These are phyloP conservation scores for Diaporthe amygdali DNA, from an alignment of 2,329 filamentous ascomycete species.

Conservation along the genomic window DNA sequence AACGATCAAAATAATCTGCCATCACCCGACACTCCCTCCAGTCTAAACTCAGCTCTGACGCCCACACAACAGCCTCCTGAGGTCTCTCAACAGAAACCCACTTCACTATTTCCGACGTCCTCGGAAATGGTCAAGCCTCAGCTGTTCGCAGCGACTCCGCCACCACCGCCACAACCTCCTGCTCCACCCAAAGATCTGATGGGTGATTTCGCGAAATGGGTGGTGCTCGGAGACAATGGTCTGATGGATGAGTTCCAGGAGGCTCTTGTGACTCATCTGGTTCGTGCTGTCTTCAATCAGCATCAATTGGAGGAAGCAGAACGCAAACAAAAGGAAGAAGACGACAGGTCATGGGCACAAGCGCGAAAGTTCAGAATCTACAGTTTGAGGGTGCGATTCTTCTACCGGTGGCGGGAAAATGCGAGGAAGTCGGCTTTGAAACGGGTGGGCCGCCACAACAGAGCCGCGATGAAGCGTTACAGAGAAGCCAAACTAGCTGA, in stretches of 20 bases:
- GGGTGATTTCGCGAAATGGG: slow-evolving; percentile 59
- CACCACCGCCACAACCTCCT: background rate
- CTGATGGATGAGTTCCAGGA: slow-evolving; percentile 56
- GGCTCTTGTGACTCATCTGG: slow-evolving; percentile 49
- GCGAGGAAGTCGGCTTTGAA: slow-evolving; percentile 54
- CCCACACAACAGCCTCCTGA: background rate
- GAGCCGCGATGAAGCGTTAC: slow-evolving; percentile 55
- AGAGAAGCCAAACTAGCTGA: slow-evolving; percentile 41
- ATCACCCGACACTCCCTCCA: background rate
- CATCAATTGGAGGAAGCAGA: slow-evolving; percentile 48
- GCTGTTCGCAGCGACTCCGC: slow-evolving; percentile 1
- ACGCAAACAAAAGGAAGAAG: slow-evolving; percentile 51
- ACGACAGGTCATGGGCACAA: slow-evolving; percentile 50
- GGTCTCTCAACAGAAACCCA: background rate
- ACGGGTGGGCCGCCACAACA: slow-evolving; percentile 55
- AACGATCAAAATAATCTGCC: background rate
- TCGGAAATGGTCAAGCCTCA: background rate
- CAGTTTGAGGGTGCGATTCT: slow-evolving; percentile 58
- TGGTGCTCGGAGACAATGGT: slow-evolving; percentile 58
- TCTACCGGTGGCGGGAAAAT: slow-evolving; percentile 60
- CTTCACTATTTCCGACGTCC: background rate
- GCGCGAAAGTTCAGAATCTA: slow-evolving; percentile 54
- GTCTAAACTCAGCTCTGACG: background rate
- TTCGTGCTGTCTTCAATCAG: slow-evolving; percentile 46
- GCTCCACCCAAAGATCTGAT: slow-evolving; percentile 44